A percentile compares a stretch with the other conserved stretches of the same genome.
Evolutionary conservation across 345 rosid species (phyloP).

Genomic region (Jatropha curcas): DNA sequence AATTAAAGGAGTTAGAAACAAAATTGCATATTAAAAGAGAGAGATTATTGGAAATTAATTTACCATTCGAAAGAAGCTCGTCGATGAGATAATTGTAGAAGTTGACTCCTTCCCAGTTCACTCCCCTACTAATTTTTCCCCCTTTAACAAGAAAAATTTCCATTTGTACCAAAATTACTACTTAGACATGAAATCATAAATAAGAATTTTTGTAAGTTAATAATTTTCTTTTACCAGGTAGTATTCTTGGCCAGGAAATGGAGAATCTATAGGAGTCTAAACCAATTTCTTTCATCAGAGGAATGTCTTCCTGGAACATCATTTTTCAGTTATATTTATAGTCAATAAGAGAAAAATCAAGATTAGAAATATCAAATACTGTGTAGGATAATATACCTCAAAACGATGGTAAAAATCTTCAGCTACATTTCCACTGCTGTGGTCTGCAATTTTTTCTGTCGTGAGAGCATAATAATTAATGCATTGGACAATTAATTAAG

Average conservation of each 20-base stretch:
- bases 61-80: conserved; percentile 25
- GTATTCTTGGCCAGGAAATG: conserved; percentile 24
- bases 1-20: neutral
- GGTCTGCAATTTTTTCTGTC: conserved; percentile 21
- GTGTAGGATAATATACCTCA: too few relatives aligned
- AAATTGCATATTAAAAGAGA: neutral
- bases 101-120: conserved; percentile 19
- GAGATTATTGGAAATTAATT: neutral
- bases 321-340: neutral
- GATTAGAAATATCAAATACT: too few relatives aligned
- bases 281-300: conserved; percentile 21
- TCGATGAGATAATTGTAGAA: conserved; percentile 29
- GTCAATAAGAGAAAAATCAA: neutral
- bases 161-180: neutral
- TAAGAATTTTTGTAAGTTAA: too few relatives aligned
- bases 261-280: conserved; percentile 28
- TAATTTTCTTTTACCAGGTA: conserved; percentile 16
- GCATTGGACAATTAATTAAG: neutral
- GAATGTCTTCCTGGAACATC: conserved; percentile 23
- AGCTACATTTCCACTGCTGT: conserved; percentile 22
- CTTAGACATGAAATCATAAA: neutral
- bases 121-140: conserved; percentile 21
- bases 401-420: conserved; percentile 24
- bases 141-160: neutral
- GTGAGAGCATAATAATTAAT: neutral